Percentiles rank a stretch among this genome's conserved stretches.
Conservation (phyloP, 352 stramenopile genomes). For the Pythium aquatile region DNA sequence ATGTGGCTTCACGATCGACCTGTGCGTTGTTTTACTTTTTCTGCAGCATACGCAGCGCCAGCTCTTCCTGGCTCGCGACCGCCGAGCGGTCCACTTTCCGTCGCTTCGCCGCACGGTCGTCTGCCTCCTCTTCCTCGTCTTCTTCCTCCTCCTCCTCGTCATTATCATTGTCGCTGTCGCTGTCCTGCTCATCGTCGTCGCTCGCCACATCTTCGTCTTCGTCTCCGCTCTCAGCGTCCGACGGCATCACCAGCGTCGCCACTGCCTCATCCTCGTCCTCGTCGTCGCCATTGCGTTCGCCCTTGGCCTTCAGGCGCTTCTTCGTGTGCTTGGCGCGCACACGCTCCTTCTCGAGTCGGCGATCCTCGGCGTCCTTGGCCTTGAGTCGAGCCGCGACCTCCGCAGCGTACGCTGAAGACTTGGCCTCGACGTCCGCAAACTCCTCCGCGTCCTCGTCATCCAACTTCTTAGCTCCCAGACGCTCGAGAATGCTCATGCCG, state of each 20-base stretch:
- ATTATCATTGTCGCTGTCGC: slow-evolving; percentile 16
- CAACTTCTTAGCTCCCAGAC: slow-evolving; percentile 46
- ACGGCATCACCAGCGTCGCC: slow-evolving; percentile 22
- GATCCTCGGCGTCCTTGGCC: slow-evolving; percentile 80
- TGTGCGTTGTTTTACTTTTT: slow-evolving; percentile 25
- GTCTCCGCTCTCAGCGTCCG: slow-evolving; percentile 27
- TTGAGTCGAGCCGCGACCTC: slow-evolving; percentile 67
- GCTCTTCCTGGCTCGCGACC: slow-evolving; percentile 73
- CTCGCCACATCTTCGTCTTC: slow-evolving; percentile 38
- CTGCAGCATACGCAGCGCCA: slow-evolving; percentile 79
- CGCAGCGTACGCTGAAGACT: slow-evolving; percentile 61
- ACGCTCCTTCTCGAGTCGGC: slow-evolving; percentile 80
- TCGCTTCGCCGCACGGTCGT: slow-evolving; percentile 23
- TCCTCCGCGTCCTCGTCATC: slow-evolving; percentile 27
- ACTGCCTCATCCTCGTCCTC: slow-evolving; percentile 33
- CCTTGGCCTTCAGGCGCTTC: slow-evolving; percentile 83
- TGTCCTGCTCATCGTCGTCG: slow-evolving; percentile 28
- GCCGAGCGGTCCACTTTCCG: slow-evolving; percentile 46
- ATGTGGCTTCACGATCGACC: not conserved
- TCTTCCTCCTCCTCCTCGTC: slow-evolving; percentile 34
- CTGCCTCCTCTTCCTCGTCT: slow-evolving; percentile 18
- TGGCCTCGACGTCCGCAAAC: slow-evolving; percentile 66
- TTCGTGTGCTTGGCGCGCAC: slow-evolving; percentile 89
- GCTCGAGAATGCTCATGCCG: slow-evolving; percentile 56
- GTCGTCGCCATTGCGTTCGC: slow-evolving; percentile 38